Percentiles rank a stretch among this genome's conserved stretches.
Conservation (phyloP, 73 alveolate species). For the Paramecium octaurelia region DNA sequence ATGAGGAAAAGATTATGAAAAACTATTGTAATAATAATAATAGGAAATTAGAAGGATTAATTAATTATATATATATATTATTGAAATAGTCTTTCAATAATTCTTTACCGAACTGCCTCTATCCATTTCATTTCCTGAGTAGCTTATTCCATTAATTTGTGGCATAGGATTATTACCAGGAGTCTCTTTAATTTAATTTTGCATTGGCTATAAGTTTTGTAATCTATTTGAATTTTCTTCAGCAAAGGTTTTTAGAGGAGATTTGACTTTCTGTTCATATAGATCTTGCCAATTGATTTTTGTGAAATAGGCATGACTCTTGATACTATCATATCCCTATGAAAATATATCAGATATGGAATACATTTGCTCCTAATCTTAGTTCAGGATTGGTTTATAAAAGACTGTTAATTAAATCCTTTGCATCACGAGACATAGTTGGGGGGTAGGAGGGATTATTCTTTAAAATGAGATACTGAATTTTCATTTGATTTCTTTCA, state of each 20-base stretch:
- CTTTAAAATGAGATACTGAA: neutral
- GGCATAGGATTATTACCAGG: slow-evolving; percentile 11
- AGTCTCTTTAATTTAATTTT: neutral
- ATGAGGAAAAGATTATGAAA: neutral
- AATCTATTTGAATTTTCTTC: neutral
- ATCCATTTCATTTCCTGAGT: neutral
- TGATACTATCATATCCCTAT: neutral
- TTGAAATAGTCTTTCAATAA: neutral
- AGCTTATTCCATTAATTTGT: neutral
- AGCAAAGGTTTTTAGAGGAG: slow-evolving; percentile 3
- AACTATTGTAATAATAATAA: no score
- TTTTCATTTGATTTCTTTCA: slow-evolving; percentile 23
- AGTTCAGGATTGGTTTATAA: neutral
- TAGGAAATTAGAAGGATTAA: neutral
- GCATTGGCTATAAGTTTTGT: neutral
- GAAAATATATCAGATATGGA: neutral
- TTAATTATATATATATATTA: neutral
- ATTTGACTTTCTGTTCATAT: neutral
- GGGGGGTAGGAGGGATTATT: neutral
- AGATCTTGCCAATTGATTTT: slow-evolving; percentile 11
- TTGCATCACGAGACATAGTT: slow-evolving; percentile 12
- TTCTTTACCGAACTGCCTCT: slow-evolving; percentile 6
- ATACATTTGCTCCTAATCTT: slow-evolving; percentile 8
- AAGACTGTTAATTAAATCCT: neutral
- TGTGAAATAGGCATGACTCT: neutral